Conservation (phyloP, 2,329 filamentous ascomycete species). For the Lomentospora prolificans region DNA sequence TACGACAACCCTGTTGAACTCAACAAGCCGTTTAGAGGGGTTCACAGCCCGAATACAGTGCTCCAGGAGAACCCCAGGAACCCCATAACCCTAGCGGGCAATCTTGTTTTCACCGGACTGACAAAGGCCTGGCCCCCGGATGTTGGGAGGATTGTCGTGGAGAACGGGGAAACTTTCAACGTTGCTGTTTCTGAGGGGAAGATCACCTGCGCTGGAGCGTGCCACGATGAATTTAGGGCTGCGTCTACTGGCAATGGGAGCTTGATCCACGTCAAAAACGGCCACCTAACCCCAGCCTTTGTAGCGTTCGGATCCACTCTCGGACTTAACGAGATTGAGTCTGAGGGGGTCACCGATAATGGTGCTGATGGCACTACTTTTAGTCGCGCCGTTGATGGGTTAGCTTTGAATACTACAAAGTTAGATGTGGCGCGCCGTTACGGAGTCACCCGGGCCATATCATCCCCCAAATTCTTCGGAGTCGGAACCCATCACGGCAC, state of each 20-base stretch:
- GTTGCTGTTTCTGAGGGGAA: conserved; percentile 42
- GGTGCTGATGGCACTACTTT: conserved; percentile 36
- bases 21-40: conserved; percentile 32
- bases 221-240: conserved; percentile 29
- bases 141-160: conserved; percentile 9
- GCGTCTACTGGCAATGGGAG: conserved; percentile 9
- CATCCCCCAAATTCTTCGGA: conserved; percentile 35
- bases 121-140: conserved; percentile 15
- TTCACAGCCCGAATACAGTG: conserved; percentile 27
- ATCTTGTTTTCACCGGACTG: conserved; percentile 48
- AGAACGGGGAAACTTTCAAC: conserved; percentile 21
- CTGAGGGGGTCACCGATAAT: conserved; percentile 44
- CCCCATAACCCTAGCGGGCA: conserved; percentile 19
- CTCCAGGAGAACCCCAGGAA: conserved; percentile 33
- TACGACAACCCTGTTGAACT: conserved; percentile 44
- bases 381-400: conserved; percentile 47
- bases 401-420: conserved; percentile 46
- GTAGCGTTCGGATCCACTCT: conserved; percentile 51
- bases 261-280: conserved; percentile 40
- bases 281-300: conserved; percentile 48
- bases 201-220: conserved; percentile 47
- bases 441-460: conserved; percentile 49
- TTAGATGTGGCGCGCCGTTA: conserved; percentile 41
- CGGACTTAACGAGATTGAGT: conserved; percentile 54
- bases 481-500: conserved; percentile 40